Evolutionary conservation across 2,329 filamentous ascomycete genomes (phyloP), one percentile per base, ranked within the genome.

Genomic region (Rosellinia necatrix): DNA sequence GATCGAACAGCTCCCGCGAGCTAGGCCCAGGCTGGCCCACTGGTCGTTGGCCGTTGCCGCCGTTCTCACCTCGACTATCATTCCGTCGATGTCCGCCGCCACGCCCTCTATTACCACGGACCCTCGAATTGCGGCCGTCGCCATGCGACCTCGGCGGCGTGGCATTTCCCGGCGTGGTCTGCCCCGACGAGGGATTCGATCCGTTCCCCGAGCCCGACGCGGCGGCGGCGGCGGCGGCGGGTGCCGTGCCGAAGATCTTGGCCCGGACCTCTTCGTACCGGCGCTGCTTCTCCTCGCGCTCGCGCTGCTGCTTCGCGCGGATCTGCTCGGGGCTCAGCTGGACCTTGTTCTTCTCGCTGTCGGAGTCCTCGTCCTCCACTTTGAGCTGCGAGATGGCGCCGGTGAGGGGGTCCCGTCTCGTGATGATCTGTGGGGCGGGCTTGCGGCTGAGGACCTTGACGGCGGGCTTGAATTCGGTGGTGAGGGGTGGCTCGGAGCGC

Each of bases 261-360:
- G 93, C 91, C 25, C 93, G 83, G 5, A 87, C 90, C 75, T 96
- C 92, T 59, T 96, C 90, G 71, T 97, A 97, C 58, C 89, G 89
- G 53, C 86, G 86, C 76, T 96, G 90, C 76, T 94, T 96, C 75
- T 96, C 92, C 69, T 96, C 92, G 8, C 86, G 83, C 65, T 96
- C 91, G 44, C 83, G 81, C 70, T 91, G 85, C 49, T 92, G 90
- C 68, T 89, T 89, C 21, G 86, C 83, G 59, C 89, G 86, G 29
- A 92, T 83, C 75, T 96, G 89, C 66, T 93, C 90, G 3, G 88
- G 83, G 0, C 85, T 89, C 38, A 85, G 82, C 64, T 86, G 85
- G 17, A 81, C 77, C 60, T 84, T 82, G 69, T 83, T 85, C 50
- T 76, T 74, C 52, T 85, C 83, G 22, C 87, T 83, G 49, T 89